These are phyloP conservation scores for Penicillium sp. DNA, from an alignment of 2,329 filamentous ascomycete genomes.

Conservation along the genomic window DNA sequence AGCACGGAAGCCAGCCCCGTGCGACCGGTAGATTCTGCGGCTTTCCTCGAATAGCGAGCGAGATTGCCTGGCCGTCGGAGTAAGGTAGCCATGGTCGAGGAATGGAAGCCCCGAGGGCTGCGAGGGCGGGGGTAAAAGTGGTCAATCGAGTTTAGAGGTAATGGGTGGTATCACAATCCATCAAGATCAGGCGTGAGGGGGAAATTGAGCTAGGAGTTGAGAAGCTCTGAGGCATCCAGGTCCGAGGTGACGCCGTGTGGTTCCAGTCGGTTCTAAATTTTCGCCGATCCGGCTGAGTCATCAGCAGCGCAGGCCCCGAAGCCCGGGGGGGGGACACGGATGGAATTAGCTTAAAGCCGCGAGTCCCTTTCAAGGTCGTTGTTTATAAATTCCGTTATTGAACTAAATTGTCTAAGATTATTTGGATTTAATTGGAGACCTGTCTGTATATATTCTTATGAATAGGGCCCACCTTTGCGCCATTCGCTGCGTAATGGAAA, in stretches of 20 bases:
- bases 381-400: not conserved
- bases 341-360: constrained; percentile 13
- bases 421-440: not conserved
- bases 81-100: constrained; percentile 63
- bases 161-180: constrained; percentile 29
- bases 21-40: constrained; percentile 54
- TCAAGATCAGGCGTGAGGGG: constrained; percentile 21
- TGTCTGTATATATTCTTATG: constrained; percentile 1
- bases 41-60: constrained; percentile 61
- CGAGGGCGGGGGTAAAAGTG: constrained; percentile 25
- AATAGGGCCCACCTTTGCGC: constrained; percentile 1
- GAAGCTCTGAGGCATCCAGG: constrained; percentile 26
- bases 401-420: not conserved
- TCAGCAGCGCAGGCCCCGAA: constrained; percentile 18
- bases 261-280: constrained; percentile 30
- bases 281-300: constrained; percentile 40
- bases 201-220: constrained; percentile 18
- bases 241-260: constrained; percentile 20
- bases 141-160: constrained; percentile 26
- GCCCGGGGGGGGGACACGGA: not conserved
- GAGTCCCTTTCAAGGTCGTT: not conserved
- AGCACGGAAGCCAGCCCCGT: constrained; percentile 47
- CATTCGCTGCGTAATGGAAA: constrained; percentile 8
- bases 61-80: constrained; percentile 66
- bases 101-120: constrained; percentile 35